Evolutionary conservation across 352 stramenopile genomes (phyloP).

Genomic region (Phytophthora sp.): DNA sequence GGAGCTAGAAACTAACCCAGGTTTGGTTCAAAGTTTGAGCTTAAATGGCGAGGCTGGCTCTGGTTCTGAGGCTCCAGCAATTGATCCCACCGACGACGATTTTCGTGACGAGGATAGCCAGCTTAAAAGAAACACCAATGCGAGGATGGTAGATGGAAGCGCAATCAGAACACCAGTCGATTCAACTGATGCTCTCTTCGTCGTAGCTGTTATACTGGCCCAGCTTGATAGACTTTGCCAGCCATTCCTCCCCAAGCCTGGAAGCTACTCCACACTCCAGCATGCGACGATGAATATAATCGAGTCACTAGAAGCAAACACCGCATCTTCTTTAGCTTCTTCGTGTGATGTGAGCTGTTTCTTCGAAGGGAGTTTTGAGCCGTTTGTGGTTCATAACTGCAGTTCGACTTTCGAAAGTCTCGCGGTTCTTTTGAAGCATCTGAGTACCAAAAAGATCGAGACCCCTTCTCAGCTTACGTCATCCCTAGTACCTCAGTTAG

Average conservation of each 20-base stretch:
- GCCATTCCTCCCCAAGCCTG: constrained; percentile 49
- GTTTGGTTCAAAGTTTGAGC: not conserved
- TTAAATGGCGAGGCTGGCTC: not conserved
- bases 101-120: constrained; percentile 53
- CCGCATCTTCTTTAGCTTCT: not conserved
- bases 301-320: constrained; percentile 17
- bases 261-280: constrained; percentile 33
- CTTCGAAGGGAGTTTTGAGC: constrained; percentile 54
- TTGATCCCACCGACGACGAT: constrained; percentile 44
- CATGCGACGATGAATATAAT: constrained; percentile 30
- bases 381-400: constrained; percentile 44
- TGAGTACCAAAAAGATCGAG: constrained; percentile 49
- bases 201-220: constrained; percentile 69
- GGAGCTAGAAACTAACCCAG: not conserved
- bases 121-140: not conserved
- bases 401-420: constrained; percentile 59
- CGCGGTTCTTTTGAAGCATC: constrained; percentile 39
- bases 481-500: not conserved
- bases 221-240: constrained; percentile 79
- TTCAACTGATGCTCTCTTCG: constrained; percentile 37
- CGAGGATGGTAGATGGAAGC: not conserved
- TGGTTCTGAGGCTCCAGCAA: constrained; percentile 20
- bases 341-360: constrained; percentile 12
- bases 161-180: not conserved
- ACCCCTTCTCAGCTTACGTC: constrained; percentile 12